A percentile compares a stretch with the other conserved stretches of the same genome.
phyloP scores from a whole-genome alignment of 78 protist genomes.

The Pigoraptor vietnamica region DNA sequence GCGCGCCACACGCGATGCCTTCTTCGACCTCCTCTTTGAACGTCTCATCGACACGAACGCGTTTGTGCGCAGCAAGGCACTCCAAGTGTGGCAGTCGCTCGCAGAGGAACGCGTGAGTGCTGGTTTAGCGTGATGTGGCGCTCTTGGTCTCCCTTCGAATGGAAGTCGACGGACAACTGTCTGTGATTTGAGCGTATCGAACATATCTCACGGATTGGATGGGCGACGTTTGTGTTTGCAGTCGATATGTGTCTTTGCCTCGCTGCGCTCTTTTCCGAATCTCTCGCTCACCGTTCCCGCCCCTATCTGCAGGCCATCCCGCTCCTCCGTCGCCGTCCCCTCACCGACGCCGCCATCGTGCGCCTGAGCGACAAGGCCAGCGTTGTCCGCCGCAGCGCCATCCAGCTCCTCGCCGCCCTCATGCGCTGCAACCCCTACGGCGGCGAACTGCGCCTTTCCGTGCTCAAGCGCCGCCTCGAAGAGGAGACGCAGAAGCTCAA shows the following conservation, averaged over 20 bases:
- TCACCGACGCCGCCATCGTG: slow-evolving; percentile 7
- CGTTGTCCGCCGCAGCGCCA: slow-evolving; percentile 33
- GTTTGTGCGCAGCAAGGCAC: neutral
- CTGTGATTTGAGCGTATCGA: too few relatives aligned
- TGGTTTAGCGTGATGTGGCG: too few relatives aligned
- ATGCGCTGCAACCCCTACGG: slow-evolving; percentile 18
- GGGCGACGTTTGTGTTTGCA: too few relatives aligned
- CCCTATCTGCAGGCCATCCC: slow-evolving; percentile 12
- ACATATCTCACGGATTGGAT: too few relatives aligned
- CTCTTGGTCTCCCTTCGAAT: too few relatives aligned
- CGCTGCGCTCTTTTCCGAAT: too few relatives aligned
- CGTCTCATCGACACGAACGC: neutral
- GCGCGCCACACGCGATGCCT: neutral
- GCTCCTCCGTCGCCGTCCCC: neutral
- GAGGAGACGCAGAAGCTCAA: neutral
- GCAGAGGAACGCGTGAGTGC: neutral
- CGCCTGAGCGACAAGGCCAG: slow-evolving; percentile 30
- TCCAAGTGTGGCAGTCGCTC: slow-evolving; percentile 4
- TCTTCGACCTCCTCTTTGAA: neutral
- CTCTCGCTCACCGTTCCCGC: too few relatives aligned
- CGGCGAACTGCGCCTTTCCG: neutral
- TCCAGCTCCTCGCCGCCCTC: neutral
- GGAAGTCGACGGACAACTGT: too few relatives aligned
- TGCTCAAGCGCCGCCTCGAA: neutral
- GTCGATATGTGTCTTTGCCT: too few relatives aligned